Conservation (phyloP, 2,329 filamentous ascomycete species). For the Cladosporium austrohemisphaericum region DNA sequence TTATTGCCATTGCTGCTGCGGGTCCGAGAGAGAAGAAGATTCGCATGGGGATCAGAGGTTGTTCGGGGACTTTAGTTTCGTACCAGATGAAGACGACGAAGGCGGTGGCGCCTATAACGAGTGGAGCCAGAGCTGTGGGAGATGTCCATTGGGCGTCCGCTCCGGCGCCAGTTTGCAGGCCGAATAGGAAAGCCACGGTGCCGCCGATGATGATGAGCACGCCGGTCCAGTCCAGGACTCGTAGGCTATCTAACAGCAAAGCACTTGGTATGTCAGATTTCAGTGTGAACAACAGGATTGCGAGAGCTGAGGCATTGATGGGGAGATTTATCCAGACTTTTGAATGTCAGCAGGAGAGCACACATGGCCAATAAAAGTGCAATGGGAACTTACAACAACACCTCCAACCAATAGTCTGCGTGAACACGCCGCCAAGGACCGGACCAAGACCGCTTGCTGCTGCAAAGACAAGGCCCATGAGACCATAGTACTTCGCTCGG, state of each 20-base stretch:
- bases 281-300: conserved; percentile 50
- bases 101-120: conserved; percentile 53
- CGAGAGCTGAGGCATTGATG: conserved; percentile 46
- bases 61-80: conserved; percentile 66
- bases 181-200: conserved; percentile 51
- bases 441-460: conserved; percentile 42
- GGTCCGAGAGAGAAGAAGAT: conserved; percentile 67
- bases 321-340: conserved; percentile 51
- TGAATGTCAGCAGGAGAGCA: conserved; percentile 25
- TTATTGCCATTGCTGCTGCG: conserved; percentile 61
- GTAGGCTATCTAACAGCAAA: conserved; percentile 45
- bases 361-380: not conserved
- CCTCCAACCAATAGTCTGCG: conserved; percentile 21
- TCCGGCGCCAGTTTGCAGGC: conserved; percentile 52
- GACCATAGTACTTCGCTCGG: conserved; percentile 42
- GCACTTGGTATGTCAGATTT: conserved; percentile 56
- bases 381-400: conserved; percentile 21
- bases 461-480: conserved; percentile 39
- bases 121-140: conserved; percentile 52
- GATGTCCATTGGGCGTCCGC: conserved; percentile 50
- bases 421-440: conserved; percentile 44
- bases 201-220: conserved; percentile 50
- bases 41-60: conserved; percentile 68
- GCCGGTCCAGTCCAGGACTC: conserved; percentile 53
- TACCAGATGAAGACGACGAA: conserved; percentile 62